Conservation (phyloP, 1,284 basidiomycete species). For the Tilletia walkeri region DNA sequence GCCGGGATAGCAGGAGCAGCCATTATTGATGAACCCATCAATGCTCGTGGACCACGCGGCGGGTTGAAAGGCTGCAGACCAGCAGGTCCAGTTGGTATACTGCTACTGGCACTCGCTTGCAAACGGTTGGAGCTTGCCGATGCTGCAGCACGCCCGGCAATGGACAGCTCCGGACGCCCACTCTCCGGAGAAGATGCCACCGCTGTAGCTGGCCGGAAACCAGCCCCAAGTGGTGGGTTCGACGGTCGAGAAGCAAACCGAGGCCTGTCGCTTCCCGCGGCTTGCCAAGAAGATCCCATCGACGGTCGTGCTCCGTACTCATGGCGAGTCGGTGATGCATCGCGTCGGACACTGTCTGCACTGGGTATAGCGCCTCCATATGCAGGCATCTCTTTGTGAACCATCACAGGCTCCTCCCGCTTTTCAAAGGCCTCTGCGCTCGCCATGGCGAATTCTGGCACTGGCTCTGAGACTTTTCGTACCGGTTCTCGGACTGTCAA, state of each 20-base stretch:
- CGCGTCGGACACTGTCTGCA: not conserved
- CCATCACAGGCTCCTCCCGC: too few relatives aligned
- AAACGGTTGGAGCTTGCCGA: not conserved
- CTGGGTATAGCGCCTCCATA: constrained; percentile 5
- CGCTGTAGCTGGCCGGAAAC: not conserved
- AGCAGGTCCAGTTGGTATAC: not conserved
- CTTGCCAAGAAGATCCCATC: constrained; percentile 9
- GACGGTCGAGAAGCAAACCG: not conserved
- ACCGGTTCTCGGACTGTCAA: too few relatives aligned
- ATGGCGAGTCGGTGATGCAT: not conserved
- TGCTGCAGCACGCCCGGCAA: constrained; percentile 2
- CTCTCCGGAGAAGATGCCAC: constrained; percentile 3
- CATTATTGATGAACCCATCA: constrained; percentile 7
- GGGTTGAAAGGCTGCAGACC: not conserved
- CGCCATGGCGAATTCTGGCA: too few relatives aligned
- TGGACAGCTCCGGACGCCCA: not conserved
- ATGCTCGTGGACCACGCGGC: constrained; percentile 4
- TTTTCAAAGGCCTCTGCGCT: too few relatives aligned
- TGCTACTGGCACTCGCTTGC: not conserved
- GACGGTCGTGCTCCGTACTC: not conserved
- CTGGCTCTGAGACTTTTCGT: too few relatives aligned
- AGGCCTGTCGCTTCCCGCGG: not conserved
- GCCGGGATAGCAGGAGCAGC: not conserved
- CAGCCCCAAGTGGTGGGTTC: not conserved
- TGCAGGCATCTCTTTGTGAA: too few relatives aligned